Percentiles rank a stretch among this genome's conserved stretches.
phyloP scores from a whole-genome alignment of 2,329 filamentous ascomycete genomes.

The Diaporthe australafricana region DNA sequence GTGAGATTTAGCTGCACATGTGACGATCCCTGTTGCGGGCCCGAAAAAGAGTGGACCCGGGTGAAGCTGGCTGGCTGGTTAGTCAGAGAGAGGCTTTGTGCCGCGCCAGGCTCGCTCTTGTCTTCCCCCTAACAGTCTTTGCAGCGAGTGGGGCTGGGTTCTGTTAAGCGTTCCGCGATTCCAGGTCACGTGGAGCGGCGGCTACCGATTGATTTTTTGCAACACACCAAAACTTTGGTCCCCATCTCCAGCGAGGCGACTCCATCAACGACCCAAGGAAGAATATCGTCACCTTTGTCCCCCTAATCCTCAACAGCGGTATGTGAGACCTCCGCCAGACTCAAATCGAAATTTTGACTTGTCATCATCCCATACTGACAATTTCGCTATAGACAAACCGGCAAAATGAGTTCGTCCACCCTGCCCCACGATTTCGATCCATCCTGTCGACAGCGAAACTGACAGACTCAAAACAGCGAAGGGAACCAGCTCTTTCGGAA shows the following conservation, averaged over 20 bases:
- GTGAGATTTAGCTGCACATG: no score
- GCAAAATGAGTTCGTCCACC: constrained; percentile 68
- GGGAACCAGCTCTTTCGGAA: constrained; percentile 38
- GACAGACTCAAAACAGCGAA: constrained; percentile 37
- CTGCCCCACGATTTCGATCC: constrained; percentile 32
- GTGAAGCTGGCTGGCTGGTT: no score
- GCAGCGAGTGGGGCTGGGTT: no score
- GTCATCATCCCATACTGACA: constrained; percentile 37
- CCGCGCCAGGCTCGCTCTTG: no score
- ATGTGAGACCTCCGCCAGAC: constrained; percentile 13
- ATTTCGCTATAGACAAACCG: constrained; percentile 50
- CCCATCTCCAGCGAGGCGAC: constrained; percentile 26
- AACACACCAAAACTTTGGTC: constrained; percentile 14
- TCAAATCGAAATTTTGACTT: background rate
- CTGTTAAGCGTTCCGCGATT: no score
- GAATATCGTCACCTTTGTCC: constrained; percentile 33
- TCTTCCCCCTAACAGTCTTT: no score
- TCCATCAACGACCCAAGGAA: constrained; percentile 38
- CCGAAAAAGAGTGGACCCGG: no score
- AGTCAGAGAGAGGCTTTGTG: no score
- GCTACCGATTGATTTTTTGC: background rate
- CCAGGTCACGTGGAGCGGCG: background rate
- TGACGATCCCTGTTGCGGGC: no score
- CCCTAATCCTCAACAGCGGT: constrained; percentile 36
- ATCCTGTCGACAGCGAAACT: constrained; percentile 36